These are phyloP conservation scores for Gossypium sturtianum DNA, from an alignment of 345 rosid species.

Conservation along the genomic window DNA sequence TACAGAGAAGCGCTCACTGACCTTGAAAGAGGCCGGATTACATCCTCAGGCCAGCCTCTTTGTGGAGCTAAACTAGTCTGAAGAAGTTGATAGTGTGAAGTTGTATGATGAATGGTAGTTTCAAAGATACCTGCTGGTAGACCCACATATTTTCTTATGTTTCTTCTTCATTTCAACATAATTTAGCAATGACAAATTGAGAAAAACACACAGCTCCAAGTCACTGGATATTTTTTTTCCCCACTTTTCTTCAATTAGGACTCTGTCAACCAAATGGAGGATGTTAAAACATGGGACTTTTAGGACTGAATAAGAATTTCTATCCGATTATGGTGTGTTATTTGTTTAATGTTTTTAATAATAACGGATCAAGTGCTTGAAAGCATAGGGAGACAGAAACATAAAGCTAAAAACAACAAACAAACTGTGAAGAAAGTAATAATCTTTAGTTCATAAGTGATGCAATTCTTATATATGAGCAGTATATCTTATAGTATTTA, in stretches of 20 bases:
- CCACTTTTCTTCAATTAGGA: not conserved
- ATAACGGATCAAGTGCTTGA: no score
- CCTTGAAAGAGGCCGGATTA: conserved; percentile 83
- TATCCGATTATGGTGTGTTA: not conserved
- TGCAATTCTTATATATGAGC: no score
- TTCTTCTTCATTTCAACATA: conserved; percentile 12
- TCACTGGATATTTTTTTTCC: not conserved
- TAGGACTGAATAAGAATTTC: not conserved
- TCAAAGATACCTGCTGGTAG: conserved; percentile 10
- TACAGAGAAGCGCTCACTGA: conserved; percentile 47
- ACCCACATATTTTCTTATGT: conserved; percentile 11
- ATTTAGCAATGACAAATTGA: conserved; percentile 14
- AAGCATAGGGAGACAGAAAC: no score
- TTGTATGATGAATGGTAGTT: conserved; percentile 11
- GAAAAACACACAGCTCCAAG: not conserved
- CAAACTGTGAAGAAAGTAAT: no score
- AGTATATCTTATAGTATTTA: no score
- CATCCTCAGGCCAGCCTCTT: conserved; percentile 99
- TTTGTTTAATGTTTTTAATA: not conserved
- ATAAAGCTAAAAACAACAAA: no score
- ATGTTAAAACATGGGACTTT: not conserved
- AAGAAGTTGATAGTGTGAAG: conserved; percentile 7
- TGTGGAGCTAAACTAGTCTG: conserved; percentile 66
- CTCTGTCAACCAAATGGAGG: not conserved
- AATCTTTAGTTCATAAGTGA: no score